Base-by-base conservation (phyloP, 1,284 basidiomycete genomes). In the Leccinum fuscescens region DNA sequence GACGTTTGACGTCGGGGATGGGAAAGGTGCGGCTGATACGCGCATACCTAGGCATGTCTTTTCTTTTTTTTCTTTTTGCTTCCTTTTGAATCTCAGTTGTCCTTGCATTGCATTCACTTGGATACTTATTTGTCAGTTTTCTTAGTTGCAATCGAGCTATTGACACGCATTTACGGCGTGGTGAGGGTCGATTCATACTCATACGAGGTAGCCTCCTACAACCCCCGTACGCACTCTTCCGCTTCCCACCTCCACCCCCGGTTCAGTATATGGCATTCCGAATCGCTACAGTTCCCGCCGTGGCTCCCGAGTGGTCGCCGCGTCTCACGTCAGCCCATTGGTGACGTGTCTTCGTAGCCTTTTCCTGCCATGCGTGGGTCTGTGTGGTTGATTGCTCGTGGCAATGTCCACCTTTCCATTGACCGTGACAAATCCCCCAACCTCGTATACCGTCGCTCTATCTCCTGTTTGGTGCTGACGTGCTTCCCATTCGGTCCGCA, bases 261-360 rank as follows among this genome's bases (percentile, higher is more conserved):
- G 39, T 57, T 6, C 69, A 55, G 2, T 29, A 29, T 67, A 57
- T 57, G 68, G 22, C 15, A 24, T 22, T 17, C 7, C 17, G 17
- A 46, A 35, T 35, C 0, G 60, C 7, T 59, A 14, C 70, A 57
- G 1, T 60, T 68, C 17, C 55, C 69, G 4, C 48, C 69, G 0
- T 72, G 66, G 62, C 60, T 70, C 33, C 67, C 67, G 15, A 56
- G 55, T 27, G 44, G 58, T 46, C 61, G 27, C 27, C 27, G 27
- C 27, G 27, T 29, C 27, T 29, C 27, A 29, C 27, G 27, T 29
- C 27, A 29, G 27, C 27, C 27, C 27, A 29, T 29, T 29, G 27
- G 54, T 72, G 12, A 8, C 0, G 24, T 59, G 22, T 64, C 42
- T 66, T 58, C n/a, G 46, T 61, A 46, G 42, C 24, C 17, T 55